Evolutionary conservation across 352 stramenopile genomes (phyloP).

Genomic region (Pythium phragmitis): DNA sequence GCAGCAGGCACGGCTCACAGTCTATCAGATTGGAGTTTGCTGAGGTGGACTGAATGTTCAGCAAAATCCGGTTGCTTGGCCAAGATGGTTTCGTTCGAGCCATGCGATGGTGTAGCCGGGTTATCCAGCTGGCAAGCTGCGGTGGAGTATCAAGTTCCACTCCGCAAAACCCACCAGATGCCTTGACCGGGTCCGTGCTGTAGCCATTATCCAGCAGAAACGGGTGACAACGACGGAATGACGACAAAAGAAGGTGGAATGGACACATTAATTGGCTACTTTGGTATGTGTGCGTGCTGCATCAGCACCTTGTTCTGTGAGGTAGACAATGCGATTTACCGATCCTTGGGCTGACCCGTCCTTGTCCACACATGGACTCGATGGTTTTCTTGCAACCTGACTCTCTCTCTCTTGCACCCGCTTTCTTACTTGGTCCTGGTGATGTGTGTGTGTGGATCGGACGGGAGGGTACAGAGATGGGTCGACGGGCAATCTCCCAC

Average conservation of each 20-base stretch:
- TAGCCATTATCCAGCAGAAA: neutral
- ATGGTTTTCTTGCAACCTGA: constrained; percentile 11
- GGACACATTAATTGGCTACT: neutral
- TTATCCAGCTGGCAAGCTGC: constrained; percentile 6
- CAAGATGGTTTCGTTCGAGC: constrained; percentile 18
- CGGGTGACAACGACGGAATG: neutral
- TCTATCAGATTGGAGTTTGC: neutral
- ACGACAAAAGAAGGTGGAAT: neutral
- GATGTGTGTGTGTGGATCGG: constrained; percentile 20
- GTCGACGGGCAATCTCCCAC: constrained; percentile 17
- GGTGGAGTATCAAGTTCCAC: constrained; percentile 22
- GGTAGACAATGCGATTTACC: neutral
- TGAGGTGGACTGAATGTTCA: neutral
- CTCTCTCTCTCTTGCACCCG: constrained; percentile 25
- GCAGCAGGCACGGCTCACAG: too few species aligned
- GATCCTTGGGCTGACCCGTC: neutral
- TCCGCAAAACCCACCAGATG: constrained; percentile 13
- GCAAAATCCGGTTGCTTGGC: constrained; percentile 20
- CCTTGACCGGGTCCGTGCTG: neutral
- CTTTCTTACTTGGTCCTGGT: constrained; percentile 13
- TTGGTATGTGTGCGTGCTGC: too few species aligned
- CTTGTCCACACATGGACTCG: neutral
- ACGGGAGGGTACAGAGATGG: constrained; percentile 9
- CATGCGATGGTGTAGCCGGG: constrained; percentile 17
- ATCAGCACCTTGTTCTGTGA: constrained; percentile 7